Conservation (phyloP, 164 flowering plant genomes). For the Liquidambar formosana region DNA sequence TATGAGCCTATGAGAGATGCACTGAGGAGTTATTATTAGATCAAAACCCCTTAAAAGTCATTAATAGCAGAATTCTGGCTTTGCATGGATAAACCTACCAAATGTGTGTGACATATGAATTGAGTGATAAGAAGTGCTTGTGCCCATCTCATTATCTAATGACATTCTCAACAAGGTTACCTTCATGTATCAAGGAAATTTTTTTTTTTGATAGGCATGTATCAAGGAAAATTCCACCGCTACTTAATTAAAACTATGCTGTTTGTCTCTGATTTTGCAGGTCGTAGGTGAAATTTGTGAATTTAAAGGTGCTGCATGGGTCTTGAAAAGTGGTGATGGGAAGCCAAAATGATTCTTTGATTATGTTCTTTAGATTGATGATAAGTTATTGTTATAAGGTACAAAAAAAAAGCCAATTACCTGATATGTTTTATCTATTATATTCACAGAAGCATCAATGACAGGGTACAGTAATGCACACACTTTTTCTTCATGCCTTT, state of each 20-base stretch:
- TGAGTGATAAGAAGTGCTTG: neutral
- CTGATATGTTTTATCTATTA: too few species aligned
- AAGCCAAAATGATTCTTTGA: constrained; percentile 23
- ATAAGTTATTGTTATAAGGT: too few species aligned
- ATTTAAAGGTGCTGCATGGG: constrained; percentile 49
- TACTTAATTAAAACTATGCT: neutral
- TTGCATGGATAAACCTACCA: neutral
- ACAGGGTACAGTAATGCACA: too few species aligned
- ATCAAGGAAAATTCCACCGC: neutral
- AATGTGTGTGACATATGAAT: neutral
- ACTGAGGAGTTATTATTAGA: neutral
- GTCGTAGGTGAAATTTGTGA: constrained; percentile 57
- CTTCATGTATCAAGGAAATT: neutral
- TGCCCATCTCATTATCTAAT: neutral
- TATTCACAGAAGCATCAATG: too few species aligned
- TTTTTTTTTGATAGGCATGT: too few species aligned
- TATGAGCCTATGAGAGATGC: neutral
- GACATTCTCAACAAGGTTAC: neutral
- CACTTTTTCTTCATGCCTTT: too few species aligned
- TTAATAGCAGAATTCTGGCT: neutral
- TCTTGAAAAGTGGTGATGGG: constrained; percentile 60
- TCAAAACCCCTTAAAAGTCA: neutral
- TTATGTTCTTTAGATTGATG: neutral
- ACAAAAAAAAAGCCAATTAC: too few species aligned
- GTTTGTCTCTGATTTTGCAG: constrained; percentile 34